Base-by-base conservation (phyloP, 768 basidiomycete species). In the Amanita phalloides region DNA sequence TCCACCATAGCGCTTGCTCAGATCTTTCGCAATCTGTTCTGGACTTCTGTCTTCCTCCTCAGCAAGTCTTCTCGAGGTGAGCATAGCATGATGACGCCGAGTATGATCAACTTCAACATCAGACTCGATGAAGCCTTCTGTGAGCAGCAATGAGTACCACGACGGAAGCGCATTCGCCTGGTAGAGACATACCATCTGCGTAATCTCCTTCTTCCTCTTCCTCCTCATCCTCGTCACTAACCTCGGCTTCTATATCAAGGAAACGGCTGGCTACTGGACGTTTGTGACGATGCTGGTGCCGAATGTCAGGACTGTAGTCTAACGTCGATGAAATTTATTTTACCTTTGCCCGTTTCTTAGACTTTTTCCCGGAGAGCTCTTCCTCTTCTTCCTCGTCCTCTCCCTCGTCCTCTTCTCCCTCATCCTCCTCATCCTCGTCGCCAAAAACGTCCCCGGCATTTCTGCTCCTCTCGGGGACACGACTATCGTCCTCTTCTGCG, bases 151-250 rank as follows among this genome's bases (percentile, higher is more conserved):
- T 48, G 14, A 55, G 37, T 37, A 45, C 45, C 49, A 46, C 26
- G 45, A 36, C 45, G 32, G 38, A 48, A 49, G 25, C 49, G 43
- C 33, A 6, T 43, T 53, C 26, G 10, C 21, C 42, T n/a, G 35
- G 21, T 26, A 11, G 39, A 47, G 37, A 61, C 74, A 14, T 42
- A 77, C 75, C 76, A 58, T 71, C 68, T 9, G 73, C 86, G 53
- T 75, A 78, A 49, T 90, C 89, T 17, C 87, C 74, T 7, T 72
- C 86, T 3, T 88, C 90, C 17, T 95, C 92, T 2, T 87, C 86
- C 23, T 97, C 96, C 33, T 96, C 95, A 3, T 97, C 96, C 17
- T 98, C 96, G 28, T 96, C 93, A 58, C 92, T 92, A 17, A 95
- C 94, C 64, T 92, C 91, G 50, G 92, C 93, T 70, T 95, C 91